These are phyloP conservation scores for Pinus taeda DNA, from an alignment of 75 land plant genomes.

Conservation along the genomic window DNA sequence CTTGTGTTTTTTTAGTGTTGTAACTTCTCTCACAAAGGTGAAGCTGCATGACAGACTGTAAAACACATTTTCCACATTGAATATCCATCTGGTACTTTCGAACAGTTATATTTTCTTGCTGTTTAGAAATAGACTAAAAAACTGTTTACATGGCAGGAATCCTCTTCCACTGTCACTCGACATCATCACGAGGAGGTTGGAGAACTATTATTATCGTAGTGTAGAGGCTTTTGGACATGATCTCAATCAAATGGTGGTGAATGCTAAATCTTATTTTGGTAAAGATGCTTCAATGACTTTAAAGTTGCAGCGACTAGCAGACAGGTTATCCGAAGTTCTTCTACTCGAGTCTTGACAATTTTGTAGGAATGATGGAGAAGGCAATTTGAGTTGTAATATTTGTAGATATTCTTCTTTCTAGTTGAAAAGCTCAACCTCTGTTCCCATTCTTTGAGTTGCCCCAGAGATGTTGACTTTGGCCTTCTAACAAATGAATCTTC, in stretches of 20 bases:
- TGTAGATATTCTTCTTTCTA: conserved; percentile 3
- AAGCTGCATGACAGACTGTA: not conserved
- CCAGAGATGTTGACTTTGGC: conserved; percentile 1
- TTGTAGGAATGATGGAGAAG: conserved; percentile 6
- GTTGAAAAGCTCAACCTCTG: not conserved
- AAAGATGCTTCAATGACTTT: conserved; percentile 34
- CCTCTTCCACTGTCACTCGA: conserved; percentile 83
- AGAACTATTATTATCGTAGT: conserved; percentile 75
- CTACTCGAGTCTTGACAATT: conserved; percentile 15
- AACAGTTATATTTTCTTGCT: not conserved
- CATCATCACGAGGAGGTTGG: conserved; percentile 57
- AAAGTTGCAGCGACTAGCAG: conserved; percentile 50
- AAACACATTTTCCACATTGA: not conserved
- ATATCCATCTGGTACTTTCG: not conserved
- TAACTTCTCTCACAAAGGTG: not conserved
- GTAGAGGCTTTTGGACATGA: conserved; percentile 77
- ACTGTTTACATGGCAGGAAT: conserved; percentile 33
- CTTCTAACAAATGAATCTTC: conserved; percentile 2
- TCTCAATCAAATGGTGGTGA: conserved; percentile 44
- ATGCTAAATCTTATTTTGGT: conserved; percentile 59
- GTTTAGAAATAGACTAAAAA: not conserved
- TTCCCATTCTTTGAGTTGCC: conserved; percentile 9
- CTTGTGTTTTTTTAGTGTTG: not conserved
- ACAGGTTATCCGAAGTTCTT: conserved; percentile 29
- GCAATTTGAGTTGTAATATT: conserved; percentile 7